Evolutionary conservation across 805 yeast species (phyloP), one percentile per base, ranked within the genome.

Genomic region (Diddensiella santjacobensis): DNA sequence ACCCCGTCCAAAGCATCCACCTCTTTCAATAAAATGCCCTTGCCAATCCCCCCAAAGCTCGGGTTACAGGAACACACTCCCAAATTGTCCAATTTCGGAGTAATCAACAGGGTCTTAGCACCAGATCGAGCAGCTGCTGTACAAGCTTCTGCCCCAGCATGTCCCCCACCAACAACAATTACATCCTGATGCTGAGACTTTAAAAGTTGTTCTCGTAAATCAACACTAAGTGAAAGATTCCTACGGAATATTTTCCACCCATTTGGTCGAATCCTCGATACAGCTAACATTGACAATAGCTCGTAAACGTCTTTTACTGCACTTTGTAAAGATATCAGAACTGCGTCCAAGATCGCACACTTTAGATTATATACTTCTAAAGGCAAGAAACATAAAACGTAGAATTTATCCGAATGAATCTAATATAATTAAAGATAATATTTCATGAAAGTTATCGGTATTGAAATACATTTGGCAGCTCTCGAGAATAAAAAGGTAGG

Each of bases 31-130:
- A 93, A 69, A 0, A 96, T 91, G 13, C 99, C 99, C 62, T 93
- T 93, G 0, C 99, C 99, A 47, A 93, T 90, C 53, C 99, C 99
- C 31, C 99, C 99, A 84, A 89, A 87, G 38, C 87, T 89, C 6
- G 99, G 99, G 63, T 93, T 93, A 65, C 99, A 93, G 1, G 96
- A 88, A 18, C 97, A 93, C 0, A 95, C 85, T 0, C 99, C 99
- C 11, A 93, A 81, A 60, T 87, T 86, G 23, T 72, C 63, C 29
- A 80, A 60, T 40, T 73, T 76, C 1, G 96, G 98, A 0, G 99
- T 90, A 1, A 93, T 72, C 22, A 93, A 70, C 1, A 82, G 70
- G 0, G 96, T 84, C 2, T 61, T 52, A 1, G 83, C 76, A 0
- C 97, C 97, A 1, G 86, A 62, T 53, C 99, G 73, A 0, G 98